Percentiles rank a stretch among this genome's conserved stretches.
Evolutionary conservation across 129 eudicot genomes (phyloP).

Genomic region (Kitagawia praeruptora): DNA sequence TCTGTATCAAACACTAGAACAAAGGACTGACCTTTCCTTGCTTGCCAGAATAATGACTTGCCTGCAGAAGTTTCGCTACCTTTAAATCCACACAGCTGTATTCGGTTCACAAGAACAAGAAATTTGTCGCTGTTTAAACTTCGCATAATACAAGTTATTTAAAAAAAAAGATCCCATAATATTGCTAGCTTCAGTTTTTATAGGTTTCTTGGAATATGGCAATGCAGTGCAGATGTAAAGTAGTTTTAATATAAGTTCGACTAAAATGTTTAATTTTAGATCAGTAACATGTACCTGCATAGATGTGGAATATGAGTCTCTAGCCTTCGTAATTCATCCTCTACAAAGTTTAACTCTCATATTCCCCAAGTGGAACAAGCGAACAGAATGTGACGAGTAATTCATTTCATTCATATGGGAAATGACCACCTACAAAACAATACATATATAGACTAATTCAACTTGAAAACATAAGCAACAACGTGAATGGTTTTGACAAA

Average conservation of each 20-base stretch:
- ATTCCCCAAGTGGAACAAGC: constrained; percentile 77
- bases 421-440: constrained; percentile 62
- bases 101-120: too few relatives aligned
- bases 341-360: constrained; percentile 76
- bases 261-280: background rate
- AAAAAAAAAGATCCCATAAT: background rate
- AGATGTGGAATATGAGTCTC: constrained; percentile 77
- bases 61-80: too few relatives aligned
- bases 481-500: background rate
- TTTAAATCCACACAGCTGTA: too few relatives aligned
- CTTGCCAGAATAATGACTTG: too few relatives aligned
- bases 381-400: constrained; percentile 75
- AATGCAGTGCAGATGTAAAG: background rate
- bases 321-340: constrained; percentile 80
- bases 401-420: constrained; percentile 94
- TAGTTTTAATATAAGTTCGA: too few relatives aligned
- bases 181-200: background rate
- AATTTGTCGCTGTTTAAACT: too few relatives aligned
- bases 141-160: too few relatives aligned
- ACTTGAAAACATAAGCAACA: background rate
- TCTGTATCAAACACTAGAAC: too few relatives aligned
- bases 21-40: too few relatives aligned
- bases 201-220: background rate
- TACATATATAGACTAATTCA: background rate
- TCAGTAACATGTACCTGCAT: constrained; percentile 71